Base-by-base conservation (phyloP, 2,329 filamentous ascomycete species). In the Penicillium sp. region DNA sequence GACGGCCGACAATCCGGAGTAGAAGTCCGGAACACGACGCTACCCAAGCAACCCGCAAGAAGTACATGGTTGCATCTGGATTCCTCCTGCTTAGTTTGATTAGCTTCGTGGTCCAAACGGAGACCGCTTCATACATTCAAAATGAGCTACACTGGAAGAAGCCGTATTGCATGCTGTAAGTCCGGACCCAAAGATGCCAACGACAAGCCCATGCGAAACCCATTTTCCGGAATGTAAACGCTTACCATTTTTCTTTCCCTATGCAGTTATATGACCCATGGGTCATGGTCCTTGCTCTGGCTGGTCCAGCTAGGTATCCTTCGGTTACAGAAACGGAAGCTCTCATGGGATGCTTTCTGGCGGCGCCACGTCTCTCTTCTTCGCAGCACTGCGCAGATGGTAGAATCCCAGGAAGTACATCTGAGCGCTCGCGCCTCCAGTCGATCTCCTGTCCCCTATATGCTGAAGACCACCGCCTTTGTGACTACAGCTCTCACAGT, bases 91-190 rank as follows among this genome's bases (percentile, higher is more conserved):
- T 97, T 63, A 94, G 89, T 69, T 80, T 99, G 68, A 78, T 96
- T 56, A 88, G 89, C 69, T 99, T 99, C 72, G 90, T 91, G 45
- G 80, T 96, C 6, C 94, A 99, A 82, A 97, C 94, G 4, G 93
- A 97, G 80, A 91, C 96, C 51, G 93, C 92, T 11, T 87, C 95
- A 10, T 92, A 97, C 76, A 94, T 99, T 58, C 93, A 97, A 77
- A 88, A 93, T 72, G 87, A 94, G 57, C 77, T 97, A 61, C 86
- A 89, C 61, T 99, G 94, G 94, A 85, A 95, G 77, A 99, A 99
- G 79, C 90, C 94, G n/a, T 99, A 97, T 78, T 96, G 91, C 80
- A 99, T 99, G 94, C 85, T 99, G 81, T 97, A 77, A 77, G 74
- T 75, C 57, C 37, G 44, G 17, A 52, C 45, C 43, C 48, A 22